Percentiles rank a stretch among this genome's conserved stretches.
Conservation (phyloP, 345 rosid species). For the Passiflora organensis region DNA sequence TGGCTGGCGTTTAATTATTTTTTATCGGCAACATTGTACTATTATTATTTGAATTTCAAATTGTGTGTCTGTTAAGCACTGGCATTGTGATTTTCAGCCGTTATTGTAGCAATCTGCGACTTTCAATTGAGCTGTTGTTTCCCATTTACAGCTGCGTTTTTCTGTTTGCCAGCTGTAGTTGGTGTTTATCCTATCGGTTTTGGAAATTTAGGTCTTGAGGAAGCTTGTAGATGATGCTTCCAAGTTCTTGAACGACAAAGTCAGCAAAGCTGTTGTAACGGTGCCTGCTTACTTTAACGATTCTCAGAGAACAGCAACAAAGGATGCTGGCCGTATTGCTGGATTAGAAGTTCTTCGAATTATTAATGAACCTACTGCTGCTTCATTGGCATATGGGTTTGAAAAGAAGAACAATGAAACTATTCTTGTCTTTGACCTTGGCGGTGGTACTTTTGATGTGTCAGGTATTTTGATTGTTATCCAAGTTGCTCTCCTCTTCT, state of each 20-base stretch:
- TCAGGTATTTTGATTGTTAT: conserved; percentile 52
- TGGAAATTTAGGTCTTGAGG: conserved; percentile 66
- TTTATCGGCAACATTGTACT: too few relatives aligned
- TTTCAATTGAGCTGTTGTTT: too few relatives aligned
- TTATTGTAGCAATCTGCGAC: too few relatives aligned
- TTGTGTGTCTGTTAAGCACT: too few relatives aligned
- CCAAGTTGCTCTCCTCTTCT: too few relatives aligned
- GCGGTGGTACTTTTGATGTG: conserved; percentile 99
- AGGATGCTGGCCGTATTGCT: conserved; percentile 70
- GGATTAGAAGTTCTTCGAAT: conserved; percentile 57
- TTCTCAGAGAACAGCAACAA: conserved; percentile 77
- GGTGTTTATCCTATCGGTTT: too few relatives aligned
- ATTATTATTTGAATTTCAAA: too few relatives aligned
- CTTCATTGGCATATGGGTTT: conserved; percentile 95
- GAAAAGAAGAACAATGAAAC: conserved; percentile 94
- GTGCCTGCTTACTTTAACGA: conserved; percentile 33
- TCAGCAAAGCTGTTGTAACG: conserved; percentile 26
- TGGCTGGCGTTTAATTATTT: not conserved
- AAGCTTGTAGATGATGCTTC: conserved; percentile 96
- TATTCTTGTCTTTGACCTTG: conserved; percentile 95
- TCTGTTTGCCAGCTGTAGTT: too few relatives aligned
- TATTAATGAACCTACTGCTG: conserved; percentile 97
- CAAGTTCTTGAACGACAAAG: conserved; percentile 30
- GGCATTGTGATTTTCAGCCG: too few relatives aligned
- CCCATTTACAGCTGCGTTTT: too few relatives aligned